Evolutionary conservation across 768 basidiomycete species (phyloP).

Genomic region (Suillus cothurnatus): DNA sequence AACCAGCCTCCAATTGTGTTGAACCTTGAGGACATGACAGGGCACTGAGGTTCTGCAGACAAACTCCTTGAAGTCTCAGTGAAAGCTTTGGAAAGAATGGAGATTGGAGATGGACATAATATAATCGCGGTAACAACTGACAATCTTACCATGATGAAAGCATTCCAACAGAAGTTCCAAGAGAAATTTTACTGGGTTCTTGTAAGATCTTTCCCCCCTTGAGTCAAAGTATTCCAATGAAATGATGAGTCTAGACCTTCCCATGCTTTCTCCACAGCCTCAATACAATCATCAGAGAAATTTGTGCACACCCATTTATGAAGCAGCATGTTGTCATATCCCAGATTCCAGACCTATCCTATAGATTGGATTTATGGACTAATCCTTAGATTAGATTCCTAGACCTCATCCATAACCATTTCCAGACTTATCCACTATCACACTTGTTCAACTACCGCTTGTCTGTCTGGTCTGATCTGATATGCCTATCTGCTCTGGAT

Average conservation of each 20-base stretch:
- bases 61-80: conserved; percentile 14
- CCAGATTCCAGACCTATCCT: no score
- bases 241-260: conserved; percentile 27
- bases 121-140: conserved; percentile 32
- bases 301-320: conserved; percentile 23
- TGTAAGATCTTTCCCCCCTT: not conserved
- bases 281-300: conserved; percentile 34
- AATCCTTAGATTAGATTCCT: no score
- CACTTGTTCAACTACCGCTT: no score
- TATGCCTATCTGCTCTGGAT: no score
- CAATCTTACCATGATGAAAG: conserved; percentile 33
- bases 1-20: conserved; percentile 25
- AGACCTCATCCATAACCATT: no score
- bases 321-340: no score
- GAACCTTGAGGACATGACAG: conserved; percentile 27
- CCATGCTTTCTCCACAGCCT: conserved; percentile 34
- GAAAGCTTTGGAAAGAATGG: conserved; percentile 8
- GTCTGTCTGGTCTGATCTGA: no score
- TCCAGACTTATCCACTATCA: no score
- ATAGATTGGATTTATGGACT: no score
- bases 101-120: conserved; percentile 14
- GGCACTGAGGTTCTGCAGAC: conserved; percentile 24
- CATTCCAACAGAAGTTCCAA: conserved; percentile 22
- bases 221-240: conserved; percentile 15
- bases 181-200: no score